A percentile compares a stretch with the other conserved stretches of the same genome.
Evolutionary conservation across 225 moss, liverwort and hornwort species (phyloP).

Genomic region (Asterella californica): DNA sequence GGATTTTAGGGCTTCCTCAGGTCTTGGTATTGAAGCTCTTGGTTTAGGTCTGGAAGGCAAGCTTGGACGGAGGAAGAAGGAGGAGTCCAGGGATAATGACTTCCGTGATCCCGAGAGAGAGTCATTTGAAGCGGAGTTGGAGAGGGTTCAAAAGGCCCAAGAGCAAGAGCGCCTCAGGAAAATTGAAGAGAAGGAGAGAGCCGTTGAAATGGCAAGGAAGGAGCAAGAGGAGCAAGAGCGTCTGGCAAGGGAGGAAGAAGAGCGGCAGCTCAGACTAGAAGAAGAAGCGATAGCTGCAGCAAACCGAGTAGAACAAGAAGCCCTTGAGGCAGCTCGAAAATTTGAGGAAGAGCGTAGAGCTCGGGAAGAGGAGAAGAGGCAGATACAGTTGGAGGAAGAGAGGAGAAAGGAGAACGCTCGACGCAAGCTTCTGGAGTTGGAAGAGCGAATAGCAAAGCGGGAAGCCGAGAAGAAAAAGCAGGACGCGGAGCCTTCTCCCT

Average conservation of each 20-base stretch:
- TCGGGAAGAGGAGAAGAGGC: conserved; percentile 84
- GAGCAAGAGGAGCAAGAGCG: conserved; percentile 93
- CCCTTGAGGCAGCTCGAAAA: conserved; percentile 73
- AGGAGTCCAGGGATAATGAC: conserved; percentile 68
- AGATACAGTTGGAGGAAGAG: conserved; percentile 76
- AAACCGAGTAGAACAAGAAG: conserved; percentile 68
- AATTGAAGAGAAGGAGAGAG: conserved; percentile 92
- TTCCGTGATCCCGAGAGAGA: conserved; percentile 92
- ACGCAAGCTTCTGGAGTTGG: conserved; percentile 83
- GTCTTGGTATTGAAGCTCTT: conserved; percentile 71
- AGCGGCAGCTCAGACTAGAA: conserved; percentile 81
- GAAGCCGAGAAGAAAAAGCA: conserved; percentile 83
- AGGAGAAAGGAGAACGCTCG: conserved; percentile 89
- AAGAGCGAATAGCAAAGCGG: conserved; percentile 92
- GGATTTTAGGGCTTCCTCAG: conserved; percentile 69
- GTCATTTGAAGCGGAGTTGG: conserved; percentile 95
- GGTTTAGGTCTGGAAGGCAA: conserved; percentile 46
- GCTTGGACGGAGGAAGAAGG: conserved; percentile 66
- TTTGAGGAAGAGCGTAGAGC: conserved; percentile 83
- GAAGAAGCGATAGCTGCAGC: conserved; percentile 81
- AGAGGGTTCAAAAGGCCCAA: conserved; percentile 91
- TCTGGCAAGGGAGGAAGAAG: conserved; percentile 75
- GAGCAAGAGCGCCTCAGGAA: conserved; percentile 87
- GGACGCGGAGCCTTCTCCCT: conserved; percentile 51
- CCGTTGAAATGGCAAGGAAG: conserved; percentile 85